Evolutionary conservation across 352 stramenopile genomes (phyloP).

Genomic region (Pythium phragmiticola): DNA sequence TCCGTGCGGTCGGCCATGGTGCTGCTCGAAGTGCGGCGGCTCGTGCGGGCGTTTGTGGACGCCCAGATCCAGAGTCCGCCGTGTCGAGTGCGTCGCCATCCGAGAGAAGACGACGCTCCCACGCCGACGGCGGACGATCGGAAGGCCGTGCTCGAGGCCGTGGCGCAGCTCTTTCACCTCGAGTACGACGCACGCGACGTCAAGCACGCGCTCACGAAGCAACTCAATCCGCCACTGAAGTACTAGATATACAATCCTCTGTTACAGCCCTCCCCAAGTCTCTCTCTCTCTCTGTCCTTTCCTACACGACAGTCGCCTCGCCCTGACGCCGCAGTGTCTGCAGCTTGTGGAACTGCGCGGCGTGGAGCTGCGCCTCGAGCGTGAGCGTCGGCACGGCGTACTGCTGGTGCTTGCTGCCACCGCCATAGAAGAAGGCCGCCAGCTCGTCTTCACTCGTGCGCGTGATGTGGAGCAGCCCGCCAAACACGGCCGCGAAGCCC

Average conservation of each 20-base stretch:
- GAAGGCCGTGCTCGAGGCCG: slow-evolving; percentile 28
- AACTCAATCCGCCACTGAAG: slow-evolving; percentile 29
- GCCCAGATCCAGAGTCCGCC: slow-evolving; percentile 35
- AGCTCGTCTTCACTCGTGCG: slow-evolving; percentile 29
- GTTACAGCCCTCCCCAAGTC: not conserved
- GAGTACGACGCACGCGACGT: slow-evolving; percentile 54
- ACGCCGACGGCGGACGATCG: not conserved
- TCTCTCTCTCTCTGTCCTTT: not conserved
- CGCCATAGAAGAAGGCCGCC: slow-evolving; percentile 15
- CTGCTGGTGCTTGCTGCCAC: slow-evolving; percentile 1
- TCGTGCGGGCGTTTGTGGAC: slow-evolving; percentile 35
- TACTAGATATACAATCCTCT: slow-evolving; percentile 9
- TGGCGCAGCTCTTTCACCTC: slow-evolving; percentile 39
- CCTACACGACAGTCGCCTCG: slow-evolving; percentile 35
- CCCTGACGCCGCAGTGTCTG: slow-evolving; percentile 34
- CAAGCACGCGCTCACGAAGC: slow-evolving; percentile 43
- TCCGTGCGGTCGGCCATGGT: slow-evolving; percentile 57
- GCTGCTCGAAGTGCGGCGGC: slow-evolving; percentile 44
- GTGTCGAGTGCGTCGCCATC: not conserved
- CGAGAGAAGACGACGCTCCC: not conserved
- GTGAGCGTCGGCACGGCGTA: slow-evolving; percentile 33
- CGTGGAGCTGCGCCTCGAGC: slow-evolving; percentile 40
- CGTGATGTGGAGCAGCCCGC: slow-evolving; percentile 32
- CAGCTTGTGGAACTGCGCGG: slow-evolving; percentile 38
- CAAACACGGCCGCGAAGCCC: slow-evolving; percentile 43